Evolutionary conservation across 2,329 filamentous ascomycete species (phyloP), one percentile per base, ranked within the genome.

Genomic region (Bretziella fagacearum): DNA sequence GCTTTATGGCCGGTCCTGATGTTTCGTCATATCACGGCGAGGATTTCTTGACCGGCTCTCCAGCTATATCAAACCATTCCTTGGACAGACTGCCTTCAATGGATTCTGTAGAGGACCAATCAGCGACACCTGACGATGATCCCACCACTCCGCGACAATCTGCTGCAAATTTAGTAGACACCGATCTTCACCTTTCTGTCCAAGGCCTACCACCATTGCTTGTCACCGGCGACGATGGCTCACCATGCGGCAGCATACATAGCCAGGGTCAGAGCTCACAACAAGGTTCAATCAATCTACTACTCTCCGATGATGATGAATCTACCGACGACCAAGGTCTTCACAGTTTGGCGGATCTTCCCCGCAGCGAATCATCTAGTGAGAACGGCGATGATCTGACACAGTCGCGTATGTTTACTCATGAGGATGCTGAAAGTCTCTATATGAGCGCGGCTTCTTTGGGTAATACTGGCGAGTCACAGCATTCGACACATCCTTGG

Each of bases 391-490:
- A 74, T 27, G 74, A 79, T 51, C 63, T 82, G 17, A 61, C 71
- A 2, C 65, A 73, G 52, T 89, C 84, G 4, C 78, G 74, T 33
- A 57, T 86, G 1, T 89, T 82, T 56, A 84, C 74, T 29, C 81
- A 85, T 50, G 81, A 85, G 52, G 82, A 89, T 52, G 83, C 82
- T 0, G 78, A 84, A 56, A 91, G 84, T 59, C 83, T 93, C 78
- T 93, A 91, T 55, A 79, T 86, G 77, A 89, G 77, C 52, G 77
- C 77, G 1, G 72, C 80, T 44, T 79, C 76, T 2, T 62, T 70
- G 22, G 58, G 61, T 2, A 58, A 62, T 27, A 57, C 58, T 23
- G 20, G 23, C 6, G 23, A 35, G 29, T 45, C 45, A 23, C 44
- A 44, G 15, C 33, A 35, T 35, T 26, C 20, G 10, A 11, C 25